Evolutionary conservation across 1,284 basidiomycete species (phyloP).

Genomic region (Inonotus obliquus): DNA sequence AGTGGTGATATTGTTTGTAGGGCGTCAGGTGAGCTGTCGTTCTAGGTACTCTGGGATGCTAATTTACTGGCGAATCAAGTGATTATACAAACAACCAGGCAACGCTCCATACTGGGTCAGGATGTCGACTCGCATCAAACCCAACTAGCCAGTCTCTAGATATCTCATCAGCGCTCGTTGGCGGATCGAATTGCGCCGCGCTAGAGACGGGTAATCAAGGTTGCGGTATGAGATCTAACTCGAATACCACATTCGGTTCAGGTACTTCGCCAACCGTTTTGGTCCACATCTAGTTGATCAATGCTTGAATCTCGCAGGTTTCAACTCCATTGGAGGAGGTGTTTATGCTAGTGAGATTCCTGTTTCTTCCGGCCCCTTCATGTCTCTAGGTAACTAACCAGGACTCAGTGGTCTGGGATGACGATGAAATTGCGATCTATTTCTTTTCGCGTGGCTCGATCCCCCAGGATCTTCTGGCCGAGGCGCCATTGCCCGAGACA

Average conservation of each 20-base stretch:
- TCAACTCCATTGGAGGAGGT: constrained; percentile 73
- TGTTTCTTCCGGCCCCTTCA: not conserved
- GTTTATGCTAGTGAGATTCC: constrained; percentile 69
- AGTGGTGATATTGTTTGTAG: constrained; percentile 7
- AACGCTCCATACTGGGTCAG: constrained; percentile 72
- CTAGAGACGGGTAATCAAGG: constrained; percentile 62
- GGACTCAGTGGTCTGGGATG: constrained; percentile 64
- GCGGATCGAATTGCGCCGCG: constrained; percentile 66
- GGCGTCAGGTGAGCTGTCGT: constrained; percentile 7
- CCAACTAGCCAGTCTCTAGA: constrained; percentile 43
- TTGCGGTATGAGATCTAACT: constrained; percentile 56
- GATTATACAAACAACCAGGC: constrained; percentile 77
- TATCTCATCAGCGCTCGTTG: constrained; percentile 59
- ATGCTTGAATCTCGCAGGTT: constrained; percentile 25
- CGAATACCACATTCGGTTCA: constrained; percentile 18
- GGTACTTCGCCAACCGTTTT: constrained; percentile 35
- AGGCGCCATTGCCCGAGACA: constrained; percentile 57
- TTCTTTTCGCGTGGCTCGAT: constrained; percentile 73
- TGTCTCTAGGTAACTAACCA: not conserved
- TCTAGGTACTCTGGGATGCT: too few relatives aligned
- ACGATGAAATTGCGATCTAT: constrained; percentile 69
- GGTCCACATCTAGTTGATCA: constrained; percentile 45
- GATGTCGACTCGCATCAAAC: constrained; percentile 56
- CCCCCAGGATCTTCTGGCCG: constrained; percentile 68
- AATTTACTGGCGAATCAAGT: constrained; percentile 35